A percentile compares a stretch with the other conserved stretches of the same genome.
These are phyloP conservation scores for Lasiosphaeris hirsuta DNA, from an alignment of 495 filamentous ascomycete genomes.

Conservation along the genomic window DNA sequence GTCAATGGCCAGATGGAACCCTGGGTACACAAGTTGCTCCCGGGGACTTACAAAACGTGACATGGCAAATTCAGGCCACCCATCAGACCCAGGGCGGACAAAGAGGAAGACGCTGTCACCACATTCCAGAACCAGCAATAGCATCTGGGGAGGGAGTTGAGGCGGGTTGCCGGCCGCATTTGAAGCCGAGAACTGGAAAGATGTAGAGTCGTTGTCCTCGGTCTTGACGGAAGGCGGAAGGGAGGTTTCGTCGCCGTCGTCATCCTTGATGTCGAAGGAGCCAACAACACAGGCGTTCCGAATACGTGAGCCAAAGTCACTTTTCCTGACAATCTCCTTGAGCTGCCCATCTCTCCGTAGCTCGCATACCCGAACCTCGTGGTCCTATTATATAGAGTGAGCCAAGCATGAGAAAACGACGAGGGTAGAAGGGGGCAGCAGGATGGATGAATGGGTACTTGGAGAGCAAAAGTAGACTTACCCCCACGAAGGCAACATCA, in stretches of 20 bases:
- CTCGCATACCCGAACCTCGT: slow-evolving; percentile 69
- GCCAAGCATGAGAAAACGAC: slow-evolving; percentile 5
- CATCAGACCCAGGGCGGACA: slow-evolving; percentile 41
- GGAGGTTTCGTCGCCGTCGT: slow-evolving; percentile 13
- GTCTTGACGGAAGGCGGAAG: slow-evolving; percentile 21
- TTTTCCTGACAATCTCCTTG: slow-evolving; percentile 65
- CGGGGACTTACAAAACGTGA: slow-evolving; percentile 57
- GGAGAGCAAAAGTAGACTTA: slow-evolving; percentile 44
- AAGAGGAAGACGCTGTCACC: slow-evolving; percentile 72
- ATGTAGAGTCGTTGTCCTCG: slow-evolving; percentile 31
- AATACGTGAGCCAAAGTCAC: slow-evolving; percentile 71
- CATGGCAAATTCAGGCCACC: slow-evolving; percentile 56
- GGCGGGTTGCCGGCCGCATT: neutral
- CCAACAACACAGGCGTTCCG: slow-evolving; percentile 61
- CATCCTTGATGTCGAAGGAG: slow-evolving; percentile 25
- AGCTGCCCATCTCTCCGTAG: slow-evolving; percentile 60
- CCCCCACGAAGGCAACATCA: slow-evolving; percentile 88
- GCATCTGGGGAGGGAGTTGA: slow-evolving; percentile 66
- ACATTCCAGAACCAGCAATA: slow-evolving; percentile 67
- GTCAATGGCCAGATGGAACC: slow-evolving; percentile 79
- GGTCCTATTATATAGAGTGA: slow-evolving; percentile 46
- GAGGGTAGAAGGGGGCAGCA: neutral
- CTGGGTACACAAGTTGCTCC: slow-evolving; percentile 47
- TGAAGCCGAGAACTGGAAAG: slow-evolving; percentile 11
- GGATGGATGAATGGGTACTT: slow-evolving; percentile 5